Percentiles rank a stretch among this genome's conserved stretches.
Evolutionary conservation across 306 rosid species (phyloP).

Genomic region (Casuarina glauca): DNA sequence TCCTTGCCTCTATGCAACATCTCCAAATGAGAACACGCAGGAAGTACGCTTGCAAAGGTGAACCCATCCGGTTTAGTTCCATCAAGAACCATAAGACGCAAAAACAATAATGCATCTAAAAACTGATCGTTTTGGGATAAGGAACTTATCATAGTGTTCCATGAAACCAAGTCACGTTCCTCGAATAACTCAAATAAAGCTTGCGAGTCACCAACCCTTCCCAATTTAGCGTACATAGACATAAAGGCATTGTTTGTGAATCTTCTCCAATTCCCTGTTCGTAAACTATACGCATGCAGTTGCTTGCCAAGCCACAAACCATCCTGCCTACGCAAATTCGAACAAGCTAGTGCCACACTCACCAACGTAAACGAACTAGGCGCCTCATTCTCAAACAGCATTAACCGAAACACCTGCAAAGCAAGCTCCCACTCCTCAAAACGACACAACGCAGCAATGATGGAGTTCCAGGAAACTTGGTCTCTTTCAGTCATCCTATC

Average conservation of each 20-base stretch:
- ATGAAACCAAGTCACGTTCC: constrained; percentile 67
- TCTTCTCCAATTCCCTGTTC: constrained; percentile 50
- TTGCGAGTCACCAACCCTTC: constrained; percentile 52
- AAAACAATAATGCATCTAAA: constrained; percentile 51
- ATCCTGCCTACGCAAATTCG: constrained; percentile 36
- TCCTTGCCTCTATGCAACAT: constrained; percentile 60
- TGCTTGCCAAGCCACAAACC: constrained; percentile 70
- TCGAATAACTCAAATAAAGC: constrained; percentile 64
- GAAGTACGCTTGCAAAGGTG: constrained; percentile 73
- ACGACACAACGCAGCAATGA: constrained; percentile 59
- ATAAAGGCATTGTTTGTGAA: constrained; percentile 75
- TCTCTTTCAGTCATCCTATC: constrained; percentile 57
- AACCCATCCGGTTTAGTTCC: constrained; percentile 72
- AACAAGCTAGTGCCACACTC: constrained; percentile 67
- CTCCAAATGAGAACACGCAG: constrained; percentile 83
- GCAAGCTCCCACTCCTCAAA: constrained; percentile 71
- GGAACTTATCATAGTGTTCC: constrained; percentile 79
- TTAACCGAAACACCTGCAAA: constrained; percentile 47
- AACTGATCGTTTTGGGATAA: constrained; percentile 71
- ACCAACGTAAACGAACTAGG: constrained; percentile 79
- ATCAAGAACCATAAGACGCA: constrained; percentile 46
- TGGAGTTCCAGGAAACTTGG: constrained; percentile 82
- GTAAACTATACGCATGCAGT: constrained; percentile 60
- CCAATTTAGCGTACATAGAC: constrained; percentile 71
- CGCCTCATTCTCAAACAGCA: constrained; percentile 51